Evolutionary conservation across 371 early-diverging fungal genomes (phyloP), one percentile per base, ranked within the genome.

Genomic region (Rhizopus arrhizus): DNA sequence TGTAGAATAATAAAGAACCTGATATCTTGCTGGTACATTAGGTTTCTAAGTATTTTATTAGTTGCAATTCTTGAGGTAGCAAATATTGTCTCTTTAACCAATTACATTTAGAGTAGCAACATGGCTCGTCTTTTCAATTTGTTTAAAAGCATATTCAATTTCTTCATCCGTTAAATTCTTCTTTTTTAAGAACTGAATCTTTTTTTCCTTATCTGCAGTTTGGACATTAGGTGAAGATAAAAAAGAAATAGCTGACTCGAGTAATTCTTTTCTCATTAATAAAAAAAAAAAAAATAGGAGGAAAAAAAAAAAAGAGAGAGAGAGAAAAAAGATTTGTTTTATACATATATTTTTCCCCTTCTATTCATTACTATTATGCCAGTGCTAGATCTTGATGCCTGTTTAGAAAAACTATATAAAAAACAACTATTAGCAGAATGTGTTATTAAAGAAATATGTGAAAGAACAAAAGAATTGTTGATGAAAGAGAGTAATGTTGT

Each of bases 401-500:
- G 89, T 63, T 81, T 91, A 36, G 83, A 83, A 53, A 82, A 77
- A 38, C 76, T 92, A 10, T 87, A 89, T 61, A 79, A 88, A 38
- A 87, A 93, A 57, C 85, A 94, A 64, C 77, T 94, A 12, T 81
- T 97, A n/a, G 84, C 90, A 12, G 95, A 95, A 74, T 80, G 83
- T 31, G 88, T 91, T 46, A 75, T 99, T 59, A 82, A 88, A 70
- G 90, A 93, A 72, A 83, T 99, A 11, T 98, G 97, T 72, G 90
- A 91, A 61, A 83, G 87, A 64, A 89, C 91, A 33, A 95, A 90
- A 67, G 94, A 93, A 52, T 75, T 97, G 29, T 81, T 99, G 52
- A 84, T 90, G 69, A 72, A 82, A 31, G 99, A 99, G 70, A 89
- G 91, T 51, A 99, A 97, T 78, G 94, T 97, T 45, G 80, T 93